A percentile compares a stretch with the other conserved stretches of the same genome.
These are phyloP conservation scores for Arthroderma uncinatum DNA, from an alignment of 2,329 filamentous ascomycete species.

Conservation along the genomic window DNA sequence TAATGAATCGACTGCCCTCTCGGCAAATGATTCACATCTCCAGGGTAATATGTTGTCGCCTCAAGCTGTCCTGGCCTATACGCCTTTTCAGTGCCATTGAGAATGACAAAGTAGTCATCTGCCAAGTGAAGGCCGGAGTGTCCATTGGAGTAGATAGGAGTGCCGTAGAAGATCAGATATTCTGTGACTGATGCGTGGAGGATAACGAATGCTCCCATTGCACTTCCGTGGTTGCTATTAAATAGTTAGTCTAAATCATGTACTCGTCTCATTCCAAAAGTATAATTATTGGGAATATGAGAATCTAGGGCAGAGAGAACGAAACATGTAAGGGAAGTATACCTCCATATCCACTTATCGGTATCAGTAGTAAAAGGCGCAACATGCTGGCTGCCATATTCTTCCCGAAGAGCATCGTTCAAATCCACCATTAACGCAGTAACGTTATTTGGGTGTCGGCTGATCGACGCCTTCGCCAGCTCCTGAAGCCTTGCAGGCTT, in stretches of 20 bases:
- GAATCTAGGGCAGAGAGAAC: neutral
- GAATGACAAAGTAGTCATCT: conserved; percentile 91
- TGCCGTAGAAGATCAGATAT: conserved; percentile 78
- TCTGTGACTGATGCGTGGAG: conserved; percentile 77
- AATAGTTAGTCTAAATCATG: neutral
- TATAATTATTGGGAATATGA: neutral
- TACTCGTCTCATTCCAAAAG: neutral
- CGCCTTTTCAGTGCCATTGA: conserved; percentile 64
- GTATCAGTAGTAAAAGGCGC: conserved; percentile 26
- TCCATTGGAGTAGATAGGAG: conserved; percentile 72
- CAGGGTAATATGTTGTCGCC: conserved; percentile 58
- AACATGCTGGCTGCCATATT: conserved; percentile 12
- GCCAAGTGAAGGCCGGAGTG: conserved; percentile 82
- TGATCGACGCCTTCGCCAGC: conserved; percentile 17
- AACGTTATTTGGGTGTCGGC: conserved; percentile 22
- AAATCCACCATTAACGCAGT: conserved; percentile 22
- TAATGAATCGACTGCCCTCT: conserved; percentile 71
- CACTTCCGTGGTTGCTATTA: conserved; percentile 9
- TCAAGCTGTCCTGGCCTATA: conserved; percentile 58
- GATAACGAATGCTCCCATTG: conserved; percentile 62
- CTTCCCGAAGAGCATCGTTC: conserved; percentile 8
- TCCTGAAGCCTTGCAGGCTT: conserved; percentile 16
- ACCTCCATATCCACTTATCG: conserved; percentile 67
- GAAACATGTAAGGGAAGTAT: neutral
- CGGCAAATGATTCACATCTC: conserved; percentile 59